Evolutionary conservation across 73 alveolate genomes (phyloP).

Genomic region (Tetrahymena elliotti): DNA sequence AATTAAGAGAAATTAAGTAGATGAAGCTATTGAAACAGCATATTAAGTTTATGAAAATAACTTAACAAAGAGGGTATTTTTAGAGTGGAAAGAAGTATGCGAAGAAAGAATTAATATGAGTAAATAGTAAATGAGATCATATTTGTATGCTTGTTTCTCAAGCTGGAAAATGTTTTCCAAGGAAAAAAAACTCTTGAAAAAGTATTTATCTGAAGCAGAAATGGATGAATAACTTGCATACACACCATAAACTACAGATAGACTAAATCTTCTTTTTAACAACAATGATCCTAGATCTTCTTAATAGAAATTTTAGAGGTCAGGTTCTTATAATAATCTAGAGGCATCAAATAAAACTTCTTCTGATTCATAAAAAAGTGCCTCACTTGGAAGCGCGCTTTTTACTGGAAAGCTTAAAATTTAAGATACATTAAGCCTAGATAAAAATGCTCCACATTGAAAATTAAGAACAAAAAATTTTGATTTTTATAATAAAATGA

Average conservation of each 20-base stretch:
- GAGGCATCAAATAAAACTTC: not conserved
- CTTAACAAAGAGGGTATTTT: not conserved
- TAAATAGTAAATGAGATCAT: not conserved
- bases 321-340: not conserved
- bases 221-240: not conserved
- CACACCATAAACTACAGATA: not conserved
- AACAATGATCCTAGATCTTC: not conserved
- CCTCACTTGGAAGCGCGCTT: not conserved
- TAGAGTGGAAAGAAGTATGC: not conserved
- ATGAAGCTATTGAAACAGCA: not conserved
- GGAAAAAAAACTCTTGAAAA: not conserved
- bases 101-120: not conserved
- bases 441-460: not conserved
- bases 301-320: not conserved
- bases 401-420: not conserved
- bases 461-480: not conserved
- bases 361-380: not conserved
- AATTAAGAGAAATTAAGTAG: not conserved
- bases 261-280: not conserved
- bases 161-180: not conserved
- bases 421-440: not conserved
- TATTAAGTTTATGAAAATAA: not conserved
- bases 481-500: not conserved
- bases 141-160: not conserved
- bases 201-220: not conserved